phyloP scores from a whole-genome alignment of 257 asterid genomes.

The Solanum medicagineum region DNA sequence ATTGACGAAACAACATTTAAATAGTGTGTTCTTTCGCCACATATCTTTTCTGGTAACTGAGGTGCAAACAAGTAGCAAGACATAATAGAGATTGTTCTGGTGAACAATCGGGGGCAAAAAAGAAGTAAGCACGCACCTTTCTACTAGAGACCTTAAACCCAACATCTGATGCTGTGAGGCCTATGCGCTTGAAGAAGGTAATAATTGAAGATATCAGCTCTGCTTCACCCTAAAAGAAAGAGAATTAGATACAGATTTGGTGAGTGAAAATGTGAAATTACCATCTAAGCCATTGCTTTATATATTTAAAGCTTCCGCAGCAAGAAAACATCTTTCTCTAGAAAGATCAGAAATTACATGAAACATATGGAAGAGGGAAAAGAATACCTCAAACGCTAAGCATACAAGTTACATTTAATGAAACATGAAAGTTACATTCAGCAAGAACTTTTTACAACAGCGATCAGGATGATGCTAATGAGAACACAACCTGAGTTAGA shows the following conservation, averaged over 20 bases:
- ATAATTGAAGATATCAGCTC: conserved; percentile 84
- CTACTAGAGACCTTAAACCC: conserved; percentile 93
- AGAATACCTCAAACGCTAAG: not conserved
- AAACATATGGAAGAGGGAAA: not conserved
- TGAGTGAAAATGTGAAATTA: not conserved
- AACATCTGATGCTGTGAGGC: conserved; percentile 90
- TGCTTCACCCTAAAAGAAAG: conserved; percentile 72
- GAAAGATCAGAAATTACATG: not conserved
- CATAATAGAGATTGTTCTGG: not conserved
- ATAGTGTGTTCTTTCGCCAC: not conserved
- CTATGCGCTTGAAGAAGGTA: conserved; percentile 90
- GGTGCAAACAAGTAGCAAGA: not conserved
- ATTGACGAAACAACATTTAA: not conserved
- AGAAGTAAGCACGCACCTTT: conserved; percentile 31
- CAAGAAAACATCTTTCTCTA: not conserved
- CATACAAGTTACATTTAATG: not conserved
- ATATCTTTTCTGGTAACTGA: not conserved
- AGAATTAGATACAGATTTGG: not conserved
- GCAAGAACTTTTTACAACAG: too few relatives aligned
- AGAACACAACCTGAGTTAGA: not conserved
- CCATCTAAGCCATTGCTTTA: not conserved
- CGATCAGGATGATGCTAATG: not conserved
- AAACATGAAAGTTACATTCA: not conserved
- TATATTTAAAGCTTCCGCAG: not conserved
- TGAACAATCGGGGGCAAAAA: not conserved